Base-by-base conservation (phyloP, 306 rosid species). In the Albizia julibrissin region DNA sequence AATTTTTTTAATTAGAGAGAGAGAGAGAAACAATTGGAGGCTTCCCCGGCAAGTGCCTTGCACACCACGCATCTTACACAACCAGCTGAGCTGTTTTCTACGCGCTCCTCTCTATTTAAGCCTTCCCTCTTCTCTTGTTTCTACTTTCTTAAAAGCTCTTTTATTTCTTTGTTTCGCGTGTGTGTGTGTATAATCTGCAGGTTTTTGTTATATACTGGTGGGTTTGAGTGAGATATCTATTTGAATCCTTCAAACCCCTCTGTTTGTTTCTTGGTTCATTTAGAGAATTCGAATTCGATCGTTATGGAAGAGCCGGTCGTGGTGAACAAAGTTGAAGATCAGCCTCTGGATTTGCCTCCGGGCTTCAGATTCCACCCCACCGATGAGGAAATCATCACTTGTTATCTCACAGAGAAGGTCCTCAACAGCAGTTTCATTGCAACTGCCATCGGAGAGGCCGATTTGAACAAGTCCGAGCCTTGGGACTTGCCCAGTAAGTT, bases 281-380 rank as follows among this genome's bases (percentile, higher is more conserved):
- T 29, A 18, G 15, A 27, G 66, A 46, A 58, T 47, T 72, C 44
- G 72, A 42, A 16, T 15, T 16, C 21, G 21, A 49, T 5, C 46
- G 1, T 59, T 27, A 88, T 87, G 93, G 93, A 91, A 77, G 92
- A 88, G 26, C 88, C 85, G 10, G 42, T 87, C 14, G 91, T 91
- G 24, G 84, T 84, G 79, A 91, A 88, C 86, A 86, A 85, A 74
- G 86, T 84, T 4, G 89, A 80, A 24, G 90, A 87, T 37, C 73
- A 69, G 37, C 83, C 86, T 50, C 84, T 89, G 50, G 91, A 88
- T 83, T 88, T 95, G 85, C 99, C 99, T 19, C 98, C 99, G 0
- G 99, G 99, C 0, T 95, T 93, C 84, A 88, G 99, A 75, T 95
- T 95, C 81, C 99, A 95, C 69, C 98, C 99, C 7, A 93, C 98